Base-by-base conservation (phyloP, 2,329 filamentous ascomycete genomes). In the Penicillium rolfsii region DNA sequence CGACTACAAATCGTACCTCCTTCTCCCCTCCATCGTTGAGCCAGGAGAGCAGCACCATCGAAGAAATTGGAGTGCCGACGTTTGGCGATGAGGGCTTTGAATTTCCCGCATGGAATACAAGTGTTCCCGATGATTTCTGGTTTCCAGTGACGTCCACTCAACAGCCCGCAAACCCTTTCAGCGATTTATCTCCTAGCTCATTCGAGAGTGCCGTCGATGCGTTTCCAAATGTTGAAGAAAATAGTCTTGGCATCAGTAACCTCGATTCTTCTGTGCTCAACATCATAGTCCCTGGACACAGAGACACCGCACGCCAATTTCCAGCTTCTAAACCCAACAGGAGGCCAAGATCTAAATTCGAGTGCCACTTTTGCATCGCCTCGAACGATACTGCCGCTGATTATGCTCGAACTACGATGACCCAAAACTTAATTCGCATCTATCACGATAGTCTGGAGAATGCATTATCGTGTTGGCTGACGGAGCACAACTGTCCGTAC, bases 361-460 rank as follows among this genome's bases (percentile, higher is more conserved):
- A 50, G 26, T 22, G 45, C 28, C 50, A 11, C 9, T 52, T 57
- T 11, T 55, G 50, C 53, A 58, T 58, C 41, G 55, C 60, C 28
- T 67, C 65, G 9, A 66, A 71, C 61, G 69, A 73, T 53, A 68
- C 77, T 19, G 66, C 76, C 4, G 71, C 68, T 22, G 68, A 73
- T 40, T 73, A 70, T 50, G 76, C 76, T 55, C 78, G 73, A 33
- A 71, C 70, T 6, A 70, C 74, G 40, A 67, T 80, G 66, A 74
- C 71, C 38, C 73, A 75, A 52, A 75, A 74, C 12, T 61, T 81
- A 56, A 70, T 80, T 50, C 76, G 73, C 57, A 77, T 81, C 43
- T 81, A 81, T 60, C 75, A 79, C 59, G 75, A 80, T 64, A 77
- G 76, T 60, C 77, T 81, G 69, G 78, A 79, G 65, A 79, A 79